A percentile compares a stretch with the other conserved stretches of the same genome.
Evolutionary conservation across 2,329 filamentous ascomycete genomes (phyloP).

Genomic region (Penicillium palitans): DNA sequence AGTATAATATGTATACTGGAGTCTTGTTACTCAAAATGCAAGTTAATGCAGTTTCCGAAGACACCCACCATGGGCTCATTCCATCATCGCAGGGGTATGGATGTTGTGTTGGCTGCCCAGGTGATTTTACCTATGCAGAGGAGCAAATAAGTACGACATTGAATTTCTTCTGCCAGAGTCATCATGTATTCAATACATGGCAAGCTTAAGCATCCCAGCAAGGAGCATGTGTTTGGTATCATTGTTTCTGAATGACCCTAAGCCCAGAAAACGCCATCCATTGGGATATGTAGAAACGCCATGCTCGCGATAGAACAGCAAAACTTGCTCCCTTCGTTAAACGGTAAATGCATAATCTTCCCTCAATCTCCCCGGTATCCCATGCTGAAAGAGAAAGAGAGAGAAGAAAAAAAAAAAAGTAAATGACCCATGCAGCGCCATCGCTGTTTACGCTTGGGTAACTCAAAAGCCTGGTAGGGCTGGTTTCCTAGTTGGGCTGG

Average conservation of each 20-base stretch:
- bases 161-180: neutral
- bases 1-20: neutral
- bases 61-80: neutral
- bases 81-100: neutral
- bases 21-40: neutral
- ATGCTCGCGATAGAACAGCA: constrained; percentile 26
- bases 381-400: constrained; percentile 13
- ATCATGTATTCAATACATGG: neutral
- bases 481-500: constrained; percentile 83
- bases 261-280: constrained; percentile 21
- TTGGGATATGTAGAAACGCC: constrained; percentile 27
- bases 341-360: constrained; percentile 19
- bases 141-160: neutral
- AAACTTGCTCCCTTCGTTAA: constrained; percentile 18
- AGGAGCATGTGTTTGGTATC: constrained; percentile 2
- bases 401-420: constrained; percentile 11
- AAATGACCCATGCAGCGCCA: constrained; percentile 4
- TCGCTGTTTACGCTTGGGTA: constrained; percentile 7
- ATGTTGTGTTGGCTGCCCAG: neutral
- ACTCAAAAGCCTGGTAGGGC: constrained; percentile 55
- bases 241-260: constrained; percentile 8
- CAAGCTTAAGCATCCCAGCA: neutral
- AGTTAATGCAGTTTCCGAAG: neutral
- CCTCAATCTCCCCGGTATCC: neutral
- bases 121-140: neutral